These are phyloP conservation scores for Plantago coronopus DNA, from an alignment of 305 asterid genomes.

Conservation along the genomic window DNA sequence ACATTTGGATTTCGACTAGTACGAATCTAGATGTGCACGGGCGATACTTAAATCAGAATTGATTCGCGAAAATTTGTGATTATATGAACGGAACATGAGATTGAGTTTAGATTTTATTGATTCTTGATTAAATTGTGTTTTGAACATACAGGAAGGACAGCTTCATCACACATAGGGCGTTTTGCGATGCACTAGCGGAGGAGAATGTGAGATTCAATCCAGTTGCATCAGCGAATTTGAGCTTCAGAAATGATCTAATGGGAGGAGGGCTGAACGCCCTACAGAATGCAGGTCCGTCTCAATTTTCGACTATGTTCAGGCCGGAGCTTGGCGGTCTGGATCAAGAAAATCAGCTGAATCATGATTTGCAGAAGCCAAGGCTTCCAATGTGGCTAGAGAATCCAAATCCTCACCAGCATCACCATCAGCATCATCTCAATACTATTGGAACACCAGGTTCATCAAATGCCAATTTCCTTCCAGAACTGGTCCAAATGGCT, in stretches of 20 bases:
- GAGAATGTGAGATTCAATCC: slow-evolving; percentile 67
- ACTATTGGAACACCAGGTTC: slow-evolving; percentile 33
- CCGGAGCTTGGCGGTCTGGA: slow-evolving; percentile 36
- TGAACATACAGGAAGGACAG: slow-evolving; percentile 70
- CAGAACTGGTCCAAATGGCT: slow-evolving; percentile 60
- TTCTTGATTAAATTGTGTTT: background rate
- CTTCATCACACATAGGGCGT: slow-evolving; percentile 89
- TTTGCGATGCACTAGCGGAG: slow-evolving; percentile 83
- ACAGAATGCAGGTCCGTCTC: slow-evolving; percentile 36
- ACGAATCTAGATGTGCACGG: background rate
- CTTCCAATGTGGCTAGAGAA: slow-evolving; percentile 73
- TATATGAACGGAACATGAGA: background rate
- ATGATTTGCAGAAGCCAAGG: slow-evolving; percentile 46
- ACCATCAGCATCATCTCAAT: slow-evolving; percentile 12
- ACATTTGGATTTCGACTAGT: no score
- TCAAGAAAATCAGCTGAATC: slow-evolving; percentile 26
- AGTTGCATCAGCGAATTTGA: slow-evolving; percentile 44
- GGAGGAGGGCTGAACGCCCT: slow-evolving; percentile 20
- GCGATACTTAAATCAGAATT: no score
- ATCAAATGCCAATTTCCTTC: slow-evolving; percentile 28
- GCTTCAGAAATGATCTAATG: slow-evolving; percentile 54
- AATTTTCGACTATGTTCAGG: slow-evolving; percentile 40
- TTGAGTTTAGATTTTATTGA: background rate
- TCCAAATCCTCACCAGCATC: slow-evolving; percentile 29
- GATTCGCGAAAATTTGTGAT: no score